phyloP scores from a whole-genome alignment of 495 filamentous ascomycete genomes.

The Penicillium diatomitis region DNA sequence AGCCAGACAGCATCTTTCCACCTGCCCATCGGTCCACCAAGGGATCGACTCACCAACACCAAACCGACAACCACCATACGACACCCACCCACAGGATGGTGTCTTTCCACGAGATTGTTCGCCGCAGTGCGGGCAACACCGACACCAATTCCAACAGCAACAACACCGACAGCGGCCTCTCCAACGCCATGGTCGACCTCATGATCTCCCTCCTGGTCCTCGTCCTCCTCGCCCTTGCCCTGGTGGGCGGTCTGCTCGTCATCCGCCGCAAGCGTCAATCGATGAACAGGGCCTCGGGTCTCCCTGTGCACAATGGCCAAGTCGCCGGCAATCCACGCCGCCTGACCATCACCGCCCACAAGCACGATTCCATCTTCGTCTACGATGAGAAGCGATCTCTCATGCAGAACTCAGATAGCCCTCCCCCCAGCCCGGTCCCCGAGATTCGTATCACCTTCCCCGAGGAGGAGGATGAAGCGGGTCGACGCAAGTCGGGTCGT shows the following conservation, averaged over 20 bases:
- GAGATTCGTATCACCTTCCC: conserved; percentile 98
- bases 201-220: conserved; percentile 74
- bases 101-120: conserved; percentile 39
- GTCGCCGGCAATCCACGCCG: conserved; percentile 52
- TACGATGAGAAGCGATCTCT: conserved; percentile 66
- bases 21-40: not conserved
- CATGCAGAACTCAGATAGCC: conserved; percentile 61
- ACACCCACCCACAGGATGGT: conserved; percentile 23
- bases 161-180: conserved; percentile 34
- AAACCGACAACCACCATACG: conserved; percentile 7
- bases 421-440: conserved; percentile 77
- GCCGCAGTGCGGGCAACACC: conserved; percentile 17
- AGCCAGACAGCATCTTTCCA: too few species aligned
- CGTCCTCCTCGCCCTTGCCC: conserved; percentile 54
- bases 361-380: conserved; percentile 58
- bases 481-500: conserved; percentile 72
- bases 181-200: conserved; percentile 56
- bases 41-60: conserved; percentile 4
- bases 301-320: conserved; percentile 52
- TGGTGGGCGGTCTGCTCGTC: conserved; percentile 58
- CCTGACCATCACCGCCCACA: conserved; percentile 51
- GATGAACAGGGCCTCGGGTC: conserved; percentile 33
- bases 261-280: conserved; percentile 55
- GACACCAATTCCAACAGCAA: conserved; percentile 16
- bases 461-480: conserved; percentile 80